Evolutionary conservation across 2,329 filamentous ascomycete species (phyloP).

Genomic region (Pleomassaria siparia): DNA sequence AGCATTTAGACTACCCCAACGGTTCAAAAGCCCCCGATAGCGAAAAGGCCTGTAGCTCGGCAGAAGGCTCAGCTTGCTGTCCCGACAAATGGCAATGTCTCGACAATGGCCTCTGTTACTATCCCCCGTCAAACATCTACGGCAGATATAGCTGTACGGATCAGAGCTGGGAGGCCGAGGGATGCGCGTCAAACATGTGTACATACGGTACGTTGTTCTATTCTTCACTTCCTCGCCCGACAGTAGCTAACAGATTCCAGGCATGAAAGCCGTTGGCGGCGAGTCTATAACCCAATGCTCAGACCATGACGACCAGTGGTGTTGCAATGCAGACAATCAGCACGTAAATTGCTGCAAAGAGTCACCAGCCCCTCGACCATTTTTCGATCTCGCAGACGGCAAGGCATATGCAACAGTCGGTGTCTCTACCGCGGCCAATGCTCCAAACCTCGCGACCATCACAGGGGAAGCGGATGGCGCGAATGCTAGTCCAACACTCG

Average conservation of each 20-base stretch:
- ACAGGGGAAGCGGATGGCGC: constrained; percentile 25
- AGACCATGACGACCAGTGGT: constrained; percentile 37
- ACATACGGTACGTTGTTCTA: constrained; percentile 34
- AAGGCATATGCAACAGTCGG: constrained; percentile 36
- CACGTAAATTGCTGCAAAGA: constrained; percentile 38
- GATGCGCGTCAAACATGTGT: constrained; percentile 38
- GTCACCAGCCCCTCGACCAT: constrained; percentile 30
- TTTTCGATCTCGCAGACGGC: constrained; percentile 36
- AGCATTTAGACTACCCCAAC: constrained; percentile 35
- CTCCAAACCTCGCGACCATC: constrained; percentile 26
- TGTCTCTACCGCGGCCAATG: constrained; percentile 9
- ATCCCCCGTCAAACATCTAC: constrained; percentile 24
- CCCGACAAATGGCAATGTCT: constrained; percentile 41
- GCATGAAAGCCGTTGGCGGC: constrained; percentile 24
- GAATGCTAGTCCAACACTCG: constrained; percentile 8
- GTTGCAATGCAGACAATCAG: constrained; percentile 33
- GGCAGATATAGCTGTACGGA: constrained; percentile 42
- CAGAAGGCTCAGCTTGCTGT: constrained; percentile 37
- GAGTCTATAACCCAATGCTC: constrained; percentile 38
- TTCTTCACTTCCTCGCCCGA: neutral
- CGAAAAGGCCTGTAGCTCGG: constrained; percentile 39
- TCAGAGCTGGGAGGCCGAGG: constrained; percentile 33
- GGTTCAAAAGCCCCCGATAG: constrained; percentile 29
- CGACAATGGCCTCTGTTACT: constrained; percentile 41
- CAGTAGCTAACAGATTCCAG: constrained; percentile 14